A percentile compares a stretch with the other conserved stretches of the same genome.
Conservation (phyloP, 2,329 filamentous ascomycete species). For the Emmonsiellopsis sp. region DNA sequence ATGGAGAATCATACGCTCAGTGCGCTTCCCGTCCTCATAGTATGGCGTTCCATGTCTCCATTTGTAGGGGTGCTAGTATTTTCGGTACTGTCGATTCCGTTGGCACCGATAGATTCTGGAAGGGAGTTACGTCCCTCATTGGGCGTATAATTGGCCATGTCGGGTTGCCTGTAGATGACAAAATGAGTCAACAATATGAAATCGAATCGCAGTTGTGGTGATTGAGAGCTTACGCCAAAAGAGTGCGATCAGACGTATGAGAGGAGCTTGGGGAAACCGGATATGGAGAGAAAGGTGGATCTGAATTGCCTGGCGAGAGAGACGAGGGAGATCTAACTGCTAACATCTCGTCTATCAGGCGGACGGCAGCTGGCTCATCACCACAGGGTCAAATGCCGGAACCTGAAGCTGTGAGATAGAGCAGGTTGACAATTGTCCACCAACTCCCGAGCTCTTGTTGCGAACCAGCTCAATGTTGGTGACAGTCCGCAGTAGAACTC, state of each 20-base stretch:
- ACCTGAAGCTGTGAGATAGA: background rate
- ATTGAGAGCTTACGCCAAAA: constrained; percentile 14
- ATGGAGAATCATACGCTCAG: constrained; percentile 1
- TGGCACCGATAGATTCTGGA: background rate
- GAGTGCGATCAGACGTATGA: constrained; percentile 11
- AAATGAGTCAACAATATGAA: background rate
- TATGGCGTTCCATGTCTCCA: background rate
- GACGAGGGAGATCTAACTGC: constrained; percentile 22
- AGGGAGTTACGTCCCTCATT: background rate
- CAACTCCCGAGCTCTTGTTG: background rate
- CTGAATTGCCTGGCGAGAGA: constrained; percentile 11
- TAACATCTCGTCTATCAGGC: constrained; percentile 16
- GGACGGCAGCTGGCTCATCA: background rate
- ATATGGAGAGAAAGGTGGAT: constrained; percentile 7
- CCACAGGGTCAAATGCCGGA: background rate
- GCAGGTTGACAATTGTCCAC: background rate
- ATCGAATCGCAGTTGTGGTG: background rate
- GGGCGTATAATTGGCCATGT: background rate
- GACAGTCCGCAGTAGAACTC: background rate
- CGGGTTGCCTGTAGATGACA: background rate
- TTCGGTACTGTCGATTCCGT: background rate
- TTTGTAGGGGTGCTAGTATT: background rate
- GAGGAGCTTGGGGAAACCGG: constrained; percentile 5
- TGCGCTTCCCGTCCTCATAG: background rate
- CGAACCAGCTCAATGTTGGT: background rate